phyloP scores from a whole-genome alignment of 495 filamentous ascomycete genomes.

The Penicillium desertorum region DNA sequence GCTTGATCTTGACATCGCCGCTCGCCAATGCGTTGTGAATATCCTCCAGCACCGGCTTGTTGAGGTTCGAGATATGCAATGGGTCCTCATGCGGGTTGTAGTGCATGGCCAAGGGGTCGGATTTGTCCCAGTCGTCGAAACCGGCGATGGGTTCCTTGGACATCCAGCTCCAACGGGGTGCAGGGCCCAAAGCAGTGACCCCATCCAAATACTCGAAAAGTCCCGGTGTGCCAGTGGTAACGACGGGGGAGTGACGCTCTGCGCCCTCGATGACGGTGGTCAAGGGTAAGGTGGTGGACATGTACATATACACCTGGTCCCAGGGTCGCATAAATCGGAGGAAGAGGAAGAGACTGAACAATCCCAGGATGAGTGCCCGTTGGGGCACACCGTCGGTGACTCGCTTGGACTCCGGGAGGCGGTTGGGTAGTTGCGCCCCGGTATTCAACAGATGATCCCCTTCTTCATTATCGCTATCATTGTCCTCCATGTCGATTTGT shows the following conservation, averaged over 20 bases:
- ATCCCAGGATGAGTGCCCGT: conserved; percentile 22
- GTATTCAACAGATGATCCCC: conserved; percentile 21
- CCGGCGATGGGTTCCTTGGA: conserved; percentile 27
- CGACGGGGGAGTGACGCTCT: conserved; percentile 28
- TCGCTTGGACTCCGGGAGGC: conserved; percentile 11
- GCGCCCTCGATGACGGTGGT: conserved; percentile 27
- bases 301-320: conserved; percentile 34
- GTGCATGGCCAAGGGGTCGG: conserved; percentile 24
- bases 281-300: conserved; percentile 34
- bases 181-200: conserved; percentile 23
- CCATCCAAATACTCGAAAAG: conserved; percentile 28
- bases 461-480: conserved; percentile 34
- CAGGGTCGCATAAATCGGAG: conserved; percentile 33
- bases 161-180: conserved; percentile 34
- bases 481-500: conserved; percentile 30
- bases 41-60: conserved; percentile 38
- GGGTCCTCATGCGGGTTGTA: conserved; percentile 44
- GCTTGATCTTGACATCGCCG: conserved; percentile 46
- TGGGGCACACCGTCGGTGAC: conserved; percentile 18
- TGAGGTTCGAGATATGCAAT: conserved; percentile 47
- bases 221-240: conserved; percentile 23
- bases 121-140: conserved; percentile 37
- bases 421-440: neutral
- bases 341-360: conserved; percentile 20
- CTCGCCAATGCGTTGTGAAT: conserved; percentile 33